Evolutionary conservation across 257 asterid species (phyloP).

Genomic region (Nicotiana benthamiana): DNA sequence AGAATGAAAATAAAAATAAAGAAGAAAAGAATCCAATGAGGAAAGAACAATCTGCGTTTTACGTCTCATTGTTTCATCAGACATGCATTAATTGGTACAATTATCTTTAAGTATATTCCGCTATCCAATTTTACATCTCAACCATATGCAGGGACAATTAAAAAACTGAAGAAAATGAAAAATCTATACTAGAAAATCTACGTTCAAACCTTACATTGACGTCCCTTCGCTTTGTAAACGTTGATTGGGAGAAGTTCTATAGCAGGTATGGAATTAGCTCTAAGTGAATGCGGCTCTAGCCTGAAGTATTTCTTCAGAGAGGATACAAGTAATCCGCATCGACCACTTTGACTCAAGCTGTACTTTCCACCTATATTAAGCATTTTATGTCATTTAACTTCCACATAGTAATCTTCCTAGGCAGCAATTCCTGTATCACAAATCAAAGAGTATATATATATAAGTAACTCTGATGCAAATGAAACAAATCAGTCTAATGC

Average conservation of each 20-base stretch:
- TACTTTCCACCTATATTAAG: conserved; percentile 37
- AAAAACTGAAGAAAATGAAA: conserved; percentile 21
- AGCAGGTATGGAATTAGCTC: conserved; percentile 29
- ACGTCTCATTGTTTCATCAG: conserved; percentile 13
- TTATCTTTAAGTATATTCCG: conserved; percentile 27
- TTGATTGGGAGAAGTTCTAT: conserved; percentile 32
- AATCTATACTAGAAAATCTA: conserved; percentile 38
- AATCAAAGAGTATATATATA: conserved; percentile 1
- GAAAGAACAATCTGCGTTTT: conserved; percentile 17
- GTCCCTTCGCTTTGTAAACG: conserved; percentile 19
- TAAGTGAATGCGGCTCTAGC: conserved; percentile 28
- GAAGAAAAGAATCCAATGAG: conserved; percentile 15
- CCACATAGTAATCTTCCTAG: conserved; percentile 37
- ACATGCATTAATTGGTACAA: conserved; percentile 22
- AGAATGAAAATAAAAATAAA: conserved; percentile 3
- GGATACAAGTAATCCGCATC: conserved; percentile 22
- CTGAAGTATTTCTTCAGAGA: conserved; percentile 25
- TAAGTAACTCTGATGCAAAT: neutral
- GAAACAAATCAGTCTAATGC: neutral
- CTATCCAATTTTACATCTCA: conserved; percentile 44
- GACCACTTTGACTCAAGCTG: conserved; percentile 24
- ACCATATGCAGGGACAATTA: conserved; percentile 1
- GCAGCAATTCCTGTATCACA: conserved; percentile 57
- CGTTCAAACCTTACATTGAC: conserved; percentile 39
- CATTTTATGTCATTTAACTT: conserved; percentile 16